Conservation (phyloP, 768 basidiomycete species). For the Termitomyces sp. region DNA sequence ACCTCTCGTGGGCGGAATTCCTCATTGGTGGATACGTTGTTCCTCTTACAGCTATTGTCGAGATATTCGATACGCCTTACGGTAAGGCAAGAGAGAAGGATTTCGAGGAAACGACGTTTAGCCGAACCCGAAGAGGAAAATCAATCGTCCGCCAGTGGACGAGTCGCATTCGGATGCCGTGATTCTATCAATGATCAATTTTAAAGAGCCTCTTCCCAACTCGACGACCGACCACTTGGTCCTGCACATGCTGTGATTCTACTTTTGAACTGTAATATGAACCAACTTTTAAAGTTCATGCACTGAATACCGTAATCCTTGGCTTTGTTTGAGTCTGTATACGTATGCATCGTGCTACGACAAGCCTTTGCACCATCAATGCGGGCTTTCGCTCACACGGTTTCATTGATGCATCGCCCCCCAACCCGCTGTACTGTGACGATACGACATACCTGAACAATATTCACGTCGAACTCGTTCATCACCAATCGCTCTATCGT, state of each 20-base stretch:
- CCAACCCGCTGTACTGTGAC: background rate
- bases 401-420: background rate
- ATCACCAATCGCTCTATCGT: background rate
- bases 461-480: background rate
- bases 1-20: background rate
- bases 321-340: background rate
- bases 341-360: background rate
- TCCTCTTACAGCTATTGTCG: conserved; percentile 24
- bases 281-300: background rate
- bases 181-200: background rate
- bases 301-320: background rate
- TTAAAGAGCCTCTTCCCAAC: background rate
- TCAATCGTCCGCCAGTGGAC: too few relatives aligned
- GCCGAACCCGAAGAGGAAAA: background rate
- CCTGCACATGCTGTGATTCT: background rate
- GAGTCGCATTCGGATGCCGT: background rate
- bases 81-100: conserved; percentile 35
- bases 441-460: background rate
- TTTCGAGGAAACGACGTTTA: conserved; percentile 29
- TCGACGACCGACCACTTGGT: background rate
- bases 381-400: background rate
- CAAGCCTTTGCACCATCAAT: background rate
- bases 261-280: background rate
- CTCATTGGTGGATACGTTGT: background rate
- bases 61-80: conserved; percentile 38